Evolutionary conservation across 2,329 filamentous ascomycete genomes (phyloP).

Genomic region (Fusarium globosum): DNA sequence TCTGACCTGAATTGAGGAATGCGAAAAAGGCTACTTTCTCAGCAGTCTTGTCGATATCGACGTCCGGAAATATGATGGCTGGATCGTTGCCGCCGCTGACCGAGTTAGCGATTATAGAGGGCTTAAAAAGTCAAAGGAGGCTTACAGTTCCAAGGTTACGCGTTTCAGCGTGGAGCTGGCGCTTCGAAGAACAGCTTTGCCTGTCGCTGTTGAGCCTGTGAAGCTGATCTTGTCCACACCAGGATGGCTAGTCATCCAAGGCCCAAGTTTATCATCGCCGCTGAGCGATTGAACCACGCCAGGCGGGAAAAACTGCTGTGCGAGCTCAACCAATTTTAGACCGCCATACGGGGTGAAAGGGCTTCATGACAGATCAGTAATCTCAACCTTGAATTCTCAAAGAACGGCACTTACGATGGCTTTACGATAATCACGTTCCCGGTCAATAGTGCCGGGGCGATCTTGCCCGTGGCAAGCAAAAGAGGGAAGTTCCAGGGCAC

Average conservation of each 20-base stretch:
- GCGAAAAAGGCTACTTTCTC: conserved; percentile 52
- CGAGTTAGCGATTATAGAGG: conserved; percentile 14
- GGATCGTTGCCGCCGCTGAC: conserved; percentile 65
- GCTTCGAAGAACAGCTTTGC: conserved; percentile 69
- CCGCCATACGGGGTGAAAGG: conserved; percentile 67
- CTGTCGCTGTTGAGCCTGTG: conserved; percentile 69
- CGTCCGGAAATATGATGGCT: conserved; percentile 67
- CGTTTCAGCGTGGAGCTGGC: conserved; percentile 68
- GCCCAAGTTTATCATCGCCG: conserved; percentile 70
- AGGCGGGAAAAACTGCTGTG: conserved; percentile 66
- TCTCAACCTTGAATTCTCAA: fast-evolving
- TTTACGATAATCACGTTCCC: conserved; percentile 67
- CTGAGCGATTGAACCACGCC: conserved; percentile 71
- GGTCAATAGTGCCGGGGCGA: conserved; percentile 66
- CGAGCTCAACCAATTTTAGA: conserved; percentile 70
- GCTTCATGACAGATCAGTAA: not conserved
- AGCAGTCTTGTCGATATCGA: conserved; percentile 57
- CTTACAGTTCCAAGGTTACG: conserved; percentile 67
- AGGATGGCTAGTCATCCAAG: conserved; percentile 67
- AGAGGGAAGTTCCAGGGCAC: conserved; percentile 69
- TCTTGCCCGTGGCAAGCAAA: conserved; percentile 62
- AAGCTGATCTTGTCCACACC: conserved; percentile 72
- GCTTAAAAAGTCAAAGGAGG: fast-evolving
- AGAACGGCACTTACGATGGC: conserved; percentile 52
- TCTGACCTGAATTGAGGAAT: conserved; percentile 65